These are phyloP conservation scores for Lactarius indigo DNA, from an alignment of 768 basidiomycete genomes.

Conservation along the genomic window DNA sequence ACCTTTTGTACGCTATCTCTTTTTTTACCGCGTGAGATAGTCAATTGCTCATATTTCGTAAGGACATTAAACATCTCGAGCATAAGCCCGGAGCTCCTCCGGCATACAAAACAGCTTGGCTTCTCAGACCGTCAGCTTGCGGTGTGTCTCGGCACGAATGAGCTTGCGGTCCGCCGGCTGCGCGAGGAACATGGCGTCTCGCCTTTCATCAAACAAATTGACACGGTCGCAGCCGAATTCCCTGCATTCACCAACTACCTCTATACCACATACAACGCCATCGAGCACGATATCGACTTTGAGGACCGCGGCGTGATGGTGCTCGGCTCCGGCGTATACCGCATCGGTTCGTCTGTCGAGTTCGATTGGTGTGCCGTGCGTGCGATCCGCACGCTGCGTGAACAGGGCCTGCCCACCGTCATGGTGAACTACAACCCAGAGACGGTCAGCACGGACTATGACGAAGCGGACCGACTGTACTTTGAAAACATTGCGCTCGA, in stretches of 20 bases:
- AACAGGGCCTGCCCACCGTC: constrained; percentile 91
- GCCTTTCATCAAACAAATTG: constrained; percentile 98
- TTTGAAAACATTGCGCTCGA: constrained; percentile 99
- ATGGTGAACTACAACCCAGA: constrained; percentile 99
- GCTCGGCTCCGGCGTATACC: constrained; percentile 95
- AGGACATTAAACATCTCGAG: constrained; percentile 65
- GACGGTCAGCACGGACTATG: constrained; percentile 98
- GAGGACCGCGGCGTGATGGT: constrained; percentile 94
- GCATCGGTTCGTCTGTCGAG: constrained; percentile 98
- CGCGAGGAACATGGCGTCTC: constrained; percentile 80
- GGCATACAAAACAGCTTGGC: constrained; percentile 88
- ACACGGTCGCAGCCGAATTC: constrained; percentile 98
- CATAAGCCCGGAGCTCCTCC: constrained; percentile 59
- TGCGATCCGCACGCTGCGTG: constrained; percentile 91
- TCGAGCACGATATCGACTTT: constrained; percentile 89
- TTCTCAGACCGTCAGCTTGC: constrained; percentile 95
- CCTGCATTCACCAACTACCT: constrained; percentile 98
- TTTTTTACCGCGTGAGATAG: neutral
- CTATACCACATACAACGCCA: constrained; percentile 97
- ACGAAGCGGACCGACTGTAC: constrained; percentile 96
- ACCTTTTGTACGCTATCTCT: constrained; percentile 56
- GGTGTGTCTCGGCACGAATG: constrained; percentile 77
- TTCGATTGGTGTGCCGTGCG: constrained; percentile 99
- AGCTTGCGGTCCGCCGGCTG: constrained; percentile 86
- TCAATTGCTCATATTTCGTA: neutral